Conservation (phyloP, 441 rosid species). For the Pelargonium myrrhifolium region DNA sequence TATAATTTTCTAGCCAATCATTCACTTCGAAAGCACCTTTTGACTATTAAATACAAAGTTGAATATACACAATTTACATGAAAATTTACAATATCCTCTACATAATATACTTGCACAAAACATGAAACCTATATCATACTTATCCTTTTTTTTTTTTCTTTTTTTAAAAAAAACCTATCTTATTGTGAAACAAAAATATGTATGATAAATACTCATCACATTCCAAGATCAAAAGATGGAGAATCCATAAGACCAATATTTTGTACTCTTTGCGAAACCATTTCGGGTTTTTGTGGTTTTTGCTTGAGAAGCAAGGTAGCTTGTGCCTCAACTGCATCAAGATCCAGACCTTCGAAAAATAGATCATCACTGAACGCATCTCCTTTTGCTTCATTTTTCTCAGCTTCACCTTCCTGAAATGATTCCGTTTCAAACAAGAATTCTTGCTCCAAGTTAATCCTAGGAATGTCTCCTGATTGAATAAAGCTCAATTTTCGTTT, state of each 20-base stretch:
- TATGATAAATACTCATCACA: conserved; percentile 28
- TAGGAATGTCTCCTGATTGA: conserved; percentile 37
- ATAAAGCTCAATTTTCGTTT: conserved; percentile 49
- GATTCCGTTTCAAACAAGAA: conserved; percentile 29
- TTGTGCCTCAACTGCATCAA: conserved; percentile 83
- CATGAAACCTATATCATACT: not conserved
- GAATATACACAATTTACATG: not conserved
- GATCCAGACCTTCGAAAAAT: conserved; percentile 66
- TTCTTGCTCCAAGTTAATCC: conserved; percentile 52
- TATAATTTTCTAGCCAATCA: no score
- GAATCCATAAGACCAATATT: conserved; percentile 26
- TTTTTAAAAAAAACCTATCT: no score
- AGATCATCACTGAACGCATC: conserved; percentile 47
- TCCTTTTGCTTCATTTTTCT: conserved; percentile 17
- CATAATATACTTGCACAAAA: not conserved
- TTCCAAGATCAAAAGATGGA: conserved; percentile 93
- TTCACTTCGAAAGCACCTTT: not conserved
- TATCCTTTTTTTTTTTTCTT: no score
- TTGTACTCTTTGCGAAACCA: conserved; percentile 17
- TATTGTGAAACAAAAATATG: not conserved
- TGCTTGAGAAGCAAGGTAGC: conserved; percentile 54
- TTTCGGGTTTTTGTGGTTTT: conserved; percentile 34
- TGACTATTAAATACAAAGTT: not conserved
- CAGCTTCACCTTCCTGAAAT: conserved; percentile 22
- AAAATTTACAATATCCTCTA: not conserved